Conservation (phyloP, 2,329 filamentous ascomycete species). For the Blumeriella jaapii region DNA sequence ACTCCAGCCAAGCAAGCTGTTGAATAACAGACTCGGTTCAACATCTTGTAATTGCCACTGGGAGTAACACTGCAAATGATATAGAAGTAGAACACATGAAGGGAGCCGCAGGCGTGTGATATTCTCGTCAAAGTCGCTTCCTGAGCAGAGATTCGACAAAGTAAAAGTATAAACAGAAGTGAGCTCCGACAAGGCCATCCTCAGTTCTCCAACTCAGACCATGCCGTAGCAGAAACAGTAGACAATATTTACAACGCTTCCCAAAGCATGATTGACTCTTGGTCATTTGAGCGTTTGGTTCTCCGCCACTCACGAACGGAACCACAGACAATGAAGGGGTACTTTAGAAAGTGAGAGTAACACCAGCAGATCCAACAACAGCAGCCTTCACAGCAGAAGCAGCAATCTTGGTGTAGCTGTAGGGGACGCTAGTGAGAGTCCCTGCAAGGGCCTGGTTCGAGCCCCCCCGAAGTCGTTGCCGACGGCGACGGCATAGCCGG, state of each 20-base stretch:
- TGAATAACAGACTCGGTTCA: no score
- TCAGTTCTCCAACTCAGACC: neutral
- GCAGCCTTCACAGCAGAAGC: conserved; percentile 10
- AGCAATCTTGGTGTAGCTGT: conserved; percentile 33
- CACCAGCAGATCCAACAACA: conserved; percentile 26
- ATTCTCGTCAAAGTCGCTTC: no score
- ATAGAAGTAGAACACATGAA: no score
- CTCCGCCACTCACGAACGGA: no score
- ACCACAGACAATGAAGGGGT: no score
- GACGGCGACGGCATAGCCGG: conserved; percentile 33
- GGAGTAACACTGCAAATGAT: no score
- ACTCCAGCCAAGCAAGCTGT: no score
- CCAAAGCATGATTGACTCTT: neutral
- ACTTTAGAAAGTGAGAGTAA: conserved; percentile 25
- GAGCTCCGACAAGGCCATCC: neutral
- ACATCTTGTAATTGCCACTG: no score
- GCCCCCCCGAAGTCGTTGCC: conserved; percentile 37
- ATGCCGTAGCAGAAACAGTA: neutral
- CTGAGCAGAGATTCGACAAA: no score
- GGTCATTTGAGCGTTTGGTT: no score
- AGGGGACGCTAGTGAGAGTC: conserved; percentile 40
- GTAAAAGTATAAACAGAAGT: neutral
- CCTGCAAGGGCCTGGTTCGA: conserved; percentile 38
- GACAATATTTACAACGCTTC: neutral
- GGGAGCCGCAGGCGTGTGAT: no score